Conservation (phyloP, 2,329 filamentous ascomycete genomes). For the Drechslerella stenobrocha region DNA sequence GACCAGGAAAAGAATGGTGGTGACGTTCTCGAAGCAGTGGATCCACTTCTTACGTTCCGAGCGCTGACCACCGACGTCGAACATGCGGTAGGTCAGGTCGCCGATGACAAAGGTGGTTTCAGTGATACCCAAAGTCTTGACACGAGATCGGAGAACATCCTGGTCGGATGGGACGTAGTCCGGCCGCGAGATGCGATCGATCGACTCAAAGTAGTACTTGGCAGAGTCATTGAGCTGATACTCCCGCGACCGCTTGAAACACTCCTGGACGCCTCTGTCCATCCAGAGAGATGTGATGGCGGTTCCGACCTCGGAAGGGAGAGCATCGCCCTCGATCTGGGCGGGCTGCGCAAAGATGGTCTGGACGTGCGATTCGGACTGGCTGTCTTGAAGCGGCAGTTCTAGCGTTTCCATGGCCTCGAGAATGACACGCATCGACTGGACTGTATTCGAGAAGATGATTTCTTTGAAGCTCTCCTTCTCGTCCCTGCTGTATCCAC, state of each 20-base stretch:
- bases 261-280: conserved; percentile 87
- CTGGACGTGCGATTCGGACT: conserved; percentile 95
- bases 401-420: conserved; percentile 71
- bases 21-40: conserved; percentile 97
- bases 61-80: conserved; percentile 92
- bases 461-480: conserved; percentile 72
- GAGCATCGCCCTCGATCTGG: conserved; percentile 91
- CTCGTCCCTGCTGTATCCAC: conserved; percentile 87
- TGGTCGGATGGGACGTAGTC: conserved; percentile 96
- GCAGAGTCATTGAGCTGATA: conserved; percentile 97
- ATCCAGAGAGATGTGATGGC: conserved; percentile 93
- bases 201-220: conserved; percentile 97
- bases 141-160: conserved; percentile 91
- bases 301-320: conserved; percentile 90
- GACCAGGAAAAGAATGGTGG: conserved; percentile 92
- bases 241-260: conserved; percentile 92
- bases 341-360: conserved; percentile 98
- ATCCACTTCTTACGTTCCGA: conserved; percentile 99
- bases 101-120: conserved; percentile 96
- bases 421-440: conserved; percentile 70
- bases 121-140: conserved; percentile 96
- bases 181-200: conserved; percentile 82
- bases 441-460: conserved; percentile 71
- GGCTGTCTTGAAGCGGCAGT: conserved; percentile 84
- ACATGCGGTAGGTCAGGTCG: conserved; percentile 94